A percentile compares a stretch with the other conserved stretches of the same genome.
phyloP scores from a whole-genome alignment of 441 rosid species.

The Gossypium laxum region DNA sequence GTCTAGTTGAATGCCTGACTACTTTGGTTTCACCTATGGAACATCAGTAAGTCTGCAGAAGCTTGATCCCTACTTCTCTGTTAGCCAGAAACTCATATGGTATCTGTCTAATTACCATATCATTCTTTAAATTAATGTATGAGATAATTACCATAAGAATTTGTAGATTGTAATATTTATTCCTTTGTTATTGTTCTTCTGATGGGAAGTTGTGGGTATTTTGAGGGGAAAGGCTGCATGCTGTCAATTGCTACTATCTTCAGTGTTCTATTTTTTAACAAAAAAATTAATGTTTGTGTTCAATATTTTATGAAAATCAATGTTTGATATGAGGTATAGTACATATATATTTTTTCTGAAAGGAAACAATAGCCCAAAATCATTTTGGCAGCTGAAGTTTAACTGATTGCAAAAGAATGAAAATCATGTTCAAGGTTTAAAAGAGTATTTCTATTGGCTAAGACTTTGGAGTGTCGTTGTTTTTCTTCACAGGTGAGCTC shows the following conservation, averaged over 20 bases:
- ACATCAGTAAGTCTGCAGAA: background rate
- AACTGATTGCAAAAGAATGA: conserved; percentile 6
- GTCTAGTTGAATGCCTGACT: background rate
- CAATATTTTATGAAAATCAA: background rate
- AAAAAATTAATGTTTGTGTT: background rate
- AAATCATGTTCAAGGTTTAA: conserved; percentile 8
- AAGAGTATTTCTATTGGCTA: conserved; percentile 5
- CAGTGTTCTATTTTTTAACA: background rate
- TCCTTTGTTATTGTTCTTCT: conserved; percentile 5
- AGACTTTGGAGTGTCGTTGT: conserved; percentile 16
- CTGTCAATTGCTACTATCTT: background rate
- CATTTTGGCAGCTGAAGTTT: background rate
- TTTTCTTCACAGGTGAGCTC: conserved; percentile 67
- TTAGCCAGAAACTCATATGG: background rate
- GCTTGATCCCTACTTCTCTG: background rate
- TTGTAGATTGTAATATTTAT: background rate
- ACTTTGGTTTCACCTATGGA: background rate
- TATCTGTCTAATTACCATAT: background rate
- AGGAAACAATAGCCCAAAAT: background rate
- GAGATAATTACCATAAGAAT: background rate
- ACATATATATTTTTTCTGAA: background rate
- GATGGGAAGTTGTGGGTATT: background rate
- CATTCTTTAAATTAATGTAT: background rate
- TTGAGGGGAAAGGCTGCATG: background rate
- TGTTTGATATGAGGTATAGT: conserved; percentile 1